A percentile compares a stretch with the other conserved stretches of the same genome.
These are phyloP conservation scores for Trichoderma sp. DNA, from an alignment of 2,329 filamentous ascomycete species.

Conservation along the genomic window DNA sequence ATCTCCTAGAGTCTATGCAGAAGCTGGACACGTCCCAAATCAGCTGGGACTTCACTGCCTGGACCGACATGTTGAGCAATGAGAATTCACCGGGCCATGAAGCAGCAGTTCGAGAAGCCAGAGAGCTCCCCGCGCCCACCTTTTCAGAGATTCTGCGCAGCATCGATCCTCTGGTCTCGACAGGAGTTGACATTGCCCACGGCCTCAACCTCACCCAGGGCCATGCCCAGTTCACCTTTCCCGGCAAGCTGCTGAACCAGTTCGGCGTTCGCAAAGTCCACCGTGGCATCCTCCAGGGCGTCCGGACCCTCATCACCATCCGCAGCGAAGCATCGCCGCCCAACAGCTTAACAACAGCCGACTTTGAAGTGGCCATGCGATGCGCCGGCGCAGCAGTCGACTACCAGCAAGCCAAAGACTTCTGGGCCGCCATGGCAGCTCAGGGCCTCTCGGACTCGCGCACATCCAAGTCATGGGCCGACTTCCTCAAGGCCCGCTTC, in stretches of 20 bases:
- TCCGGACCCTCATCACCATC: slow-evolving; percentile 40
- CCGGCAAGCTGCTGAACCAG: slow-evolving; percentile 42
- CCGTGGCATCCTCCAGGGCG: slow-evolving; percentile 38
- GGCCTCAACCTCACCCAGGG: slow-evolving; percentile 43
- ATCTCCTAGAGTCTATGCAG: slow-evolving; percentile 39
- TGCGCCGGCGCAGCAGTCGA: slow-evolving; percentile 51
- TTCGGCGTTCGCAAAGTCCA: slow-evolving; percentile 51
- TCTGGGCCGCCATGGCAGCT: slow-evolving; percentile 41
- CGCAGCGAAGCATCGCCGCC: slow-evolving; percentile 34
- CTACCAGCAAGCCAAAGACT: slow-evolving; percentile 35
- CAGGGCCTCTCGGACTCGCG: slow-evolving; percentile 35
- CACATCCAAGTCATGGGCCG: slow-evolving; percentile 42
- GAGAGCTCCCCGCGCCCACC: slow-evolving; percentile 51
- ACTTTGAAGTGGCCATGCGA: slow-evolving; percentile 50
- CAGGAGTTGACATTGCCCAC: slow-evolving; percentile 51
- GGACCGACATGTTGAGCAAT: slow-evolving; percentile 33
- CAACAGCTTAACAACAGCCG: slow-evolving; percentile 38
- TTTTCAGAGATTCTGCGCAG: slow-evolving; percentile 66
- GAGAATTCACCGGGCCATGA: slow-evolving; percentile 28
- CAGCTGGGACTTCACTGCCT: slow-evolving; percentile 33
- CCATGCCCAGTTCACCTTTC: slow-evolving; percentile 44
- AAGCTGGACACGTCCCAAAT: slow-evolving; percentile 32
- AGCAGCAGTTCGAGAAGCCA: slow-evolving; percentile 37
- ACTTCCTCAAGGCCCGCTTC: slow-evolving; percentile 53
- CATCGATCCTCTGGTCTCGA: slow-evolving; percentile 59